phyloP scores from a whole-genome alignment of 2,329 filamentous ascomycete genomes.

The Sporothrix curviconia region DNA sequence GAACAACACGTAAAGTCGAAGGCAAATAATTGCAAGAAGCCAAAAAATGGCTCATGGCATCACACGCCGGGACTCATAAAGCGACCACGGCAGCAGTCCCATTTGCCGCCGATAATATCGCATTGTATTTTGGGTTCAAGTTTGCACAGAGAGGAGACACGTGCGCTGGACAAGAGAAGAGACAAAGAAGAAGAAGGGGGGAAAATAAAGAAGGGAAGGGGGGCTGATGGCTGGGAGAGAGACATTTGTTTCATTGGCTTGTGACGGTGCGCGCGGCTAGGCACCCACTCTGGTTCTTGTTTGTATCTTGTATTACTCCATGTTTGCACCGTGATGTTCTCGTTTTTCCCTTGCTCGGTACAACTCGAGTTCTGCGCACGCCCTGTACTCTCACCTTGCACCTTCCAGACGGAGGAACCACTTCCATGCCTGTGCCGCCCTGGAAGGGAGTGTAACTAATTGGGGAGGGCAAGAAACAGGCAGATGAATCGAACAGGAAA shows the following conservation, averaged over 20 bases:
- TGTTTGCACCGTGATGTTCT: too few relatives aligned
- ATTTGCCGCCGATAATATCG: neutral
- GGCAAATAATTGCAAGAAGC: neutral
- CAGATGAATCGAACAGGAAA: too few relatives aligned
- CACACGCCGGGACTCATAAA: neutral
- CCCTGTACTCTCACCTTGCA: too few relatives aligned
- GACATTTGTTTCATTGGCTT: neutral
- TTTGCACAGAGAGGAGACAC: too few relatives aligned
- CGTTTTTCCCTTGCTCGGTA: too few relatives aligned
- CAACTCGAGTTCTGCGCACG: too few relatives aligned
- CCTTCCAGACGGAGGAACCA: slow-evolving; percentile 1
- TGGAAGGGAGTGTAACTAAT: neutral
- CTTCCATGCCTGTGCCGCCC: neutral
- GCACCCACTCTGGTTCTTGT: too few relatives aligned
- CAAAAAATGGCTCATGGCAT: neutral
- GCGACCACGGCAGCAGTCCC: neutral
- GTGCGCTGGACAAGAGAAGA: neutral
- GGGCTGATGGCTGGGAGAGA: neutral
- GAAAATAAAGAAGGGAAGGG: neutral
- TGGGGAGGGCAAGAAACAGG: neutral
- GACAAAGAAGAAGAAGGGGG: neutral
- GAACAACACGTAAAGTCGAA: neutral
- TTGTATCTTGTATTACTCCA: too few relatives aligned
- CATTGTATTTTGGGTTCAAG: neutral
- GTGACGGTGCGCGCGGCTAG: neutral